Evolutionary conservation across 306 rosid species (phyloP).

Genomic region (Cucumis sativus): DNA sequence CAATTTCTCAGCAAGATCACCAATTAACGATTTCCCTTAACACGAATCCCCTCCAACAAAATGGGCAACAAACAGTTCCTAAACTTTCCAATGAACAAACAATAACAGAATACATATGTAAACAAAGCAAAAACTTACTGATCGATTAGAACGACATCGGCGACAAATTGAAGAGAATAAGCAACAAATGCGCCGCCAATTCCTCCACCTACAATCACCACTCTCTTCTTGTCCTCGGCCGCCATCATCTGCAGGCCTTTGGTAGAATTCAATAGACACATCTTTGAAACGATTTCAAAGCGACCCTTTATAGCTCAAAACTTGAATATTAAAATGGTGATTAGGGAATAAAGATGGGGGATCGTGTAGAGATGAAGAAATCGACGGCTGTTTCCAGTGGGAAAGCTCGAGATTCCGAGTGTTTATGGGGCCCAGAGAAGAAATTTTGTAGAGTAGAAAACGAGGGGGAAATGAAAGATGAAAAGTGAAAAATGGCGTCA

Average conservation of each 20-base stretch:
- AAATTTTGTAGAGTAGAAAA: not conserved
- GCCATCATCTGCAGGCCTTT: not conserved
- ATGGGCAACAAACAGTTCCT: not conserved
- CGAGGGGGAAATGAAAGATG: not conserved
- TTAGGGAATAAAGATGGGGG: not conserved
- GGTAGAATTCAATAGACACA: not conserved
- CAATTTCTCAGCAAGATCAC: not conserved
- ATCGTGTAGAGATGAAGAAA: not conserved
- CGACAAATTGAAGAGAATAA: constrained; percentile 19
- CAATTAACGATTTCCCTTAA: not conserved
- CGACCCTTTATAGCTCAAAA: not conserved
- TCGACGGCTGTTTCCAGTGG: not conserved
- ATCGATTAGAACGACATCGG: constrained; percentile 30
- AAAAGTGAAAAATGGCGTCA: not conserved
- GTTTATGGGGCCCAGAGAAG: not conserved
- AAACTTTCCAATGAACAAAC: not conserved
- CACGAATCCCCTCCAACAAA: not conserved
- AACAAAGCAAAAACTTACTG: constrained; percentile 5
- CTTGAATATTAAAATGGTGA: not conserved
- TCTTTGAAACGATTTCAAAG: not conserved
- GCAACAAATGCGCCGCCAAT: constrained; percentile 25
- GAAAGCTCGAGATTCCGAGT: not conserved
- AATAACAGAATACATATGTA: not conserved
- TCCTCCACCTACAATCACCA: constrained; percentile 19
- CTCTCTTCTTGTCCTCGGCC: constrained; percentile 18